These are phyloP conservation scores for Leishmania turanica DNA, from an alignment of 208 protist genomes.

Conservation along the genomic window DNA sequence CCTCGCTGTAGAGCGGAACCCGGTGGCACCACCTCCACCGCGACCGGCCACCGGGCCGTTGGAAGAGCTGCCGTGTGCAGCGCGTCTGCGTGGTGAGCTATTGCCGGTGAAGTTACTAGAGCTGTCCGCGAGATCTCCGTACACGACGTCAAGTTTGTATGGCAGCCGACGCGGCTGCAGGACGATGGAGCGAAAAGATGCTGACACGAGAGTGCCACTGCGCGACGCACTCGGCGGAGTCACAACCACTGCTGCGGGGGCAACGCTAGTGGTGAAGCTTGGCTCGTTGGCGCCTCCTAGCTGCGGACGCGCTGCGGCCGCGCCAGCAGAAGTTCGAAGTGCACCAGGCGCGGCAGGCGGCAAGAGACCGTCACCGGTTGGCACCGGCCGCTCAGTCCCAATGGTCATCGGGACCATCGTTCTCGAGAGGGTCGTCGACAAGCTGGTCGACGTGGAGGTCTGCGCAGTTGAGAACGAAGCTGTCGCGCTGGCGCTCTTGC, in stretches of 20 bases:
- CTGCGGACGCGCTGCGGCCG: background rate
- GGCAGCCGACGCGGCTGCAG: constrained; percentile 20
- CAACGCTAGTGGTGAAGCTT: background rate
- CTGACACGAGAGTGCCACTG: constrained; percentile 5
- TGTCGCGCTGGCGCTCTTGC: background rate
- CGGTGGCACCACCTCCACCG: background rate
- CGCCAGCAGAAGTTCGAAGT: background rate
- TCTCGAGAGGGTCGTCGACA: background rate
- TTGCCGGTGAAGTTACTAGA: background rate
- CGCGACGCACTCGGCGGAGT: background rate
- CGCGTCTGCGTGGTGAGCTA: background rate
- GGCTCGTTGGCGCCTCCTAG: background rate
- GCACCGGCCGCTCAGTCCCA: background rate
- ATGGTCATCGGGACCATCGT: background rate
- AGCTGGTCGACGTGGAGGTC: background rate
- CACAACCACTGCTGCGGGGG: background rate
- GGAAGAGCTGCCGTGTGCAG: background rate
- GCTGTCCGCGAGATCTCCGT: background rate
- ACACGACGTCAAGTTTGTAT: constrained; percentile 12
- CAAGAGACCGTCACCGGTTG: background rate
- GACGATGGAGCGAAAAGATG: constrained; percentile 17
- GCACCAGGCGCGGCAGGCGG: background rate
- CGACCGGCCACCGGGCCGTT: background rate
- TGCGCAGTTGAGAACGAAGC: background rate
- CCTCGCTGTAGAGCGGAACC: background rate